These are phyloP conservation scores for Babesia ovis DNA, from an alignment of 169 alveolate species.

Conservation along the genomic window DNA sequence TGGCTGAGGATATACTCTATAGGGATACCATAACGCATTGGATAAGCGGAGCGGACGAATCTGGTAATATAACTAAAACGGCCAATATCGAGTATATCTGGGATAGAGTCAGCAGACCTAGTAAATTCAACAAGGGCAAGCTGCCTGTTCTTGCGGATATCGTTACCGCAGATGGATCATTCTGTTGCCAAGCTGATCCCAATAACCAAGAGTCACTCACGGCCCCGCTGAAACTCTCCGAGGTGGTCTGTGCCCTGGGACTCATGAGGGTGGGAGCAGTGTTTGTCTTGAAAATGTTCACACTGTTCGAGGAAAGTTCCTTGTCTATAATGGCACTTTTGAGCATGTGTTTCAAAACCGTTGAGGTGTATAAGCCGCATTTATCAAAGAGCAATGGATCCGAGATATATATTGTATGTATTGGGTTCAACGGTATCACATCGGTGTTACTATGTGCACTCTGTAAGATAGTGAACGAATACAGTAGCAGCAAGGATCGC, in stretches of 20 bases:
- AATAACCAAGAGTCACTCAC: constrained; percentile 74
- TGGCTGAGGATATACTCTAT: constrained; percentile 76
- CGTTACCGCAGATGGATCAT: constrained; percentile 80
- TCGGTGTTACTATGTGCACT: constrained; percentile 70
- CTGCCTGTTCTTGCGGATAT: constrained; percentile 59
- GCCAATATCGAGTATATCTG: constrained; percentile 75
- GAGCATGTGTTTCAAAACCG: constrained; percentile 71
- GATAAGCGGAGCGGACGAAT: constrained; percentile 74
- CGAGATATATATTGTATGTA: constrained; percentile 73
- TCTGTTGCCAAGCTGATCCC: constrained; percentile 74
- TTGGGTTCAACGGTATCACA: constrained; percentile 75
- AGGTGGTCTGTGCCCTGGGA: constrained; percentile 78
- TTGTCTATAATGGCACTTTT: constrained; percentile 71
- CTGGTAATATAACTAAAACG: constrained; percentile 70
- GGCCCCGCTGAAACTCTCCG: constrained; percentile 71
- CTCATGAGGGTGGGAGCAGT: constrained; percentile 74
- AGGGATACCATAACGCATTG: constrained; percentile 74
- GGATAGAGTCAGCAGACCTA: constrained; percentile 67
- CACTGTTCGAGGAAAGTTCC: constrained; percentile 71
- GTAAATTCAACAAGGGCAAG: constrained; percentile 50
- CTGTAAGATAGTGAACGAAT: constrained; percentile 63
- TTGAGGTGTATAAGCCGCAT: constrained; percentile 74
- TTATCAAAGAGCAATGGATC: constrained; percentile 71
- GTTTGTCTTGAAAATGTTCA: constrained; percentile 73
- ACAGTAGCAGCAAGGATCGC: constrained; percentile 4